Conservation (phyloP, 805 yeast genomes). For the Peterozyma toletana region DNA sequence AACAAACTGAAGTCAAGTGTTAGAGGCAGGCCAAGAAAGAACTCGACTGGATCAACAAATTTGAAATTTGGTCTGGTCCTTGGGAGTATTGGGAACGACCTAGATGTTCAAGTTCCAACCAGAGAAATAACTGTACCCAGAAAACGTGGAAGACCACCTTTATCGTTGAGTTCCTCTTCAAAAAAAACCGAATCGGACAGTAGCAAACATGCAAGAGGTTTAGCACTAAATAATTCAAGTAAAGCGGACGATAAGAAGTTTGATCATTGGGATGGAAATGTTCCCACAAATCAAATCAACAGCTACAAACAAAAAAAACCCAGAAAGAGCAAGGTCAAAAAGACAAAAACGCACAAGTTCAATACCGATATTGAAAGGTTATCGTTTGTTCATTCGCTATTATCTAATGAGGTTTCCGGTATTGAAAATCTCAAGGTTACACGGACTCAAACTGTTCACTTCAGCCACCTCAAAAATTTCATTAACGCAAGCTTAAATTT, state of each 20-base stretch:
- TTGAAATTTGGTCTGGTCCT: background rate
- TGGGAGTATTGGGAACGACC: background rate
- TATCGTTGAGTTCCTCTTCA: background rate
- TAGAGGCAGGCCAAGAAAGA: background rate
- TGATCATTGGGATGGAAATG: no score
- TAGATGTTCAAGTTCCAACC: background rate
- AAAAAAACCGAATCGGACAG: no score
- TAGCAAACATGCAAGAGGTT: no score
- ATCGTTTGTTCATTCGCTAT: background rate
- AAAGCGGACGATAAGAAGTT: no score
- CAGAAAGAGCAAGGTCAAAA: background rate
- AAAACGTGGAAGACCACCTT: background rate
- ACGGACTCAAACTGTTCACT: background rate
- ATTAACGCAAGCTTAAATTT: background rate
- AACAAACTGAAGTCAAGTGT: constrained; percentile 8
- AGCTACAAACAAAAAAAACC: no score
- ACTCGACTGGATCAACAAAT: background rate
- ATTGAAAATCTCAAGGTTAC: no score
- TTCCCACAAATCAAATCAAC: no score
- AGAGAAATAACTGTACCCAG: no score
- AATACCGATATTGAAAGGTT: background rate
- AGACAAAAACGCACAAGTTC: background rate
- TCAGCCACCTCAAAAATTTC: background rate
- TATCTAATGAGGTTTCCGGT: no score
- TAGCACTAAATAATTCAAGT: no score